Conservation (phyloP, 331 rosid genomes). For the Acacia concinna region DNA sequence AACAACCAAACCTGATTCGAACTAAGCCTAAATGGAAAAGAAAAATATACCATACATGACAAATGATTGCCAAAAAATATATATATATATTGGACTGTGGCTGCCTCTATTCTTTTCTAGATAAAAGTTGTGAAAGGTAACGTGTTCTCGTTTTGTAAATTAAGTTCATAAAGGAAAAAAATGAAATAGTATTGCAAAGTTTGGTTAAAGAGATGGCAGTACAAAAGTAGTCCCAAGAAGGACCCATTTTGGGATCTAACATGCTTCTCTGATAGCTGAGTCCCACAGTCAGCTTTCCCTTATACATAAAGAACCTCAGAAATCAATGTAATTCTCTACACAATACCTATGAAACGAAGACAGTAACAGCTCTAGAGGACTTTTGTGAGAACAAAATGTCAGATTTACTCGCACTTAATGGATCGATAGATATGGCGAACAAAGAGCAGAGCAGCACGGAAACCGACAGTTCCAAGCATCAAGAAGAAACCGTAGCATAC, state of each 20-base stretch:
- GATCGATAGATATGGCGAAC: constrained; percentile 72
- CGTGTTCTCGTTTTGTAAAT: not conserved
- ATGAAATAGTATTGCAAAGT: constrained; percentile 33
- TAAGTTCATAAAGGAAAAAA: not conserved
- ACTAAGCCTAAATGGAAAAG: no score
- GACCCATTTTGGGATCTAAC: constrained; percentile 47
- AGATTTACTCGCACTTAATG: constrained; percentile 10
- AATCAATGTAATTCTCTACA: constrained; percentile 60
- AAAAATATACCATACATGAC: no score
- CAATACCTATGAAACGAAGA: constrained; percentile 62
- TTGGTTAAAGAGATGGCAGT: constrained; percentile 47
- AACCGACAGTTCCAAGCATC: constrained; percentile 93
- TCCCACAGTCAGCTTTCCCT: constrained; percentile 47
- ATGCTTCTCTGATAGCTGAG: constrained; percentile 45
- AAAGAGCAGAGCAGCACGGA: constrained; percentile 84
- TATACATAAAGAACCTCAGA: constrained; percentile 47
- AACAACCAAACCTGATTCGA: no score
- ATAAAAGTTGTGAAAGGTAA: not conserved
- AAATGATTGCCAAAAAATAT: not conserved
- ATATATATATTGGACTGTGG: not conserved
- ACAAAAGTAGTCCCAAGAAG: constrained; percentile 51
- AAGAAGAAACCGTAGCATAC: constrained; percentile 88
- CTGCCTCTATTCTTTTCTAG: not conserved
- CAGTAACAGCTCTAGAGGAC: constrained; percentile 34
- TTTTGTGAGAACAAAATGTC: constrained; percentile 31